Percentiles rank a stretch among this genome's conserved stretches.
Conservation (phyloP, 1,284 basidiomycete species). For the Stygiomarasmius scandens region DNA sequence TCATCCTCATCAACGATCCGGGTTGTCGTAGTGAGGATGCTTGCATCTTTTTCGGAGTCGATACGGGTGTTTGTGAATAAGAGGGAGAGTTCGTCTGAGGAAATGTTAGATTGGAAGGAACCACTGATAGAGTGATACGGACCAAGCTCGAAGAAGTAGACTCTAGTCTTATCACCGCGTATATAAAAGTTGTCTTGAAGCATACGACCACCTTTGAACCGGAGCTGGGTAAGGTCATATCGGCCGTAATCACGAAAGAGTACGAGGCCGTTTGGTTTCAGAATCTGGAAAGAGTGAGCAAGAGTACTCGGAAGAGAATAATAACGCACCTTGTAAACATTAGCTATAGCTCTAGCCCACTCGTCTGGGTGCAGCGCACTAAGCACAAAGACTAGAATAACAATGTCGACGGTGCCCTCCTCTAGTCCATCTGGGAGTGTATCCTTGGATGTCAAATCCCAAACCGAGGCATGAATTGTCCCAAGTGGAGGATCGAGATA, state of each 20-base stretch:
- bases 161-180: slow-evolving; percentile 94
- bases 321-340: slow-evolving; percentile 69
- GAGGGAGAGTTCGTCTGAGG: slow-evolving; percentile 76
- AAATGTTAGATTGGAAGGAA: not conserved
- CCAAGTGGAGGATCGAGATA: slow-evolving; percentile 73
- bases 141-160: slow-evolving; percentile 94
- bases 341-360: slow-evolving; percentile 86
- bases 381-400: slow-evolving; percentile 94
- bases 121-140: slow-evolving; percentile 21
- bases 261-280: slow-evolving; percentile 87
- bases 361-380: slow-evolving; percentile 94
- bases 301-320: no score
- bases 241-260: slow-evolving; percentile 95
- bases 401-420: slow-evolving; percentile 78
- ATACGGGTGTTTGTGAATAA: slow-evolving; percentile 73
- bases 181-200: slow-evolving; percentile 94
- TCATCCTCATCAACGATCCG: slow-evolving; percentile 40
- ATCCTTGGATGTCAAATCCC: slow-evolving; percentile 80
- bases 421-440: slow-evolving; percentile 67
- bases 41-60: slow-evolving; percentile 18
- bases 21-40: slow-evolving; percentile 27
- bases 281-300: slow-evolving; percentile 53
- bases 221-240: slow-evolving; percentile 90
- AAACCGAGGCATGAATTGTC: slow-evolving; percentile 80
- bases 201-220: slow-evolving; percentile 88